A percentile compares a stretch with the other conserved stretches of the same genome.
These are phyloP conservation scores for Serendipita sp. DNA, from an alignment of 768 basidiomycete genomes.

Conservation along the genomic window DNA sequence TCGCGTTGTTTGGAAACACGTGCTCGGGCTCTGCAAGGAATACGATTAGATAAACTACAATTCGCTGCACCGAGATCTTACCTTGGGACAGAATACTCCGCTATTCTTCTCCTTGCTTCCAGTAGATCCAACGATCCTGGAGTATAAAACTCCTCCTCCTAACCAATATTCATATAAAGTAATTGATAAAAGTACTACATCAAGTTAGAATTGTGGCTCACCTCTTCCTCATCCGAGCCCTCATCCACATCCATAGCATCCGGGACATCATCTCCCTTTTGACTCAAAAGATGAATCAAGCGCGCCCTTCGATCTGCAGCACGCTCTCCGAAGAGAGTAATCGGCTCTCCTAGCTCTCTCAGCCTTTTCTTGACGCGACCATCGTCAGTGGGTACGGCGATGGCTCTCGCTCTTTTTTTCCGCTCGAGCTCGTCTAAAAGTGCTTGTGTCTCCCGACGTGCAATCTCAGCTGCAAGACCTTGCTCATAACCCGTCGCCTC, in stretches of 20 bases:
- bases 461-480: constrained; percentile 19
- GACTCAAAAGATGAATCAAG: constrained; percentile 82
- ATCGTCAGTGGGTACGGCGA: constrained; percentile 97
- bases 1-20: constrained; percentile 82
- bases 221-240: constrained; percentile 58
- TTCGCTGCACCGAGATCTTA: constrained; percentile 39
- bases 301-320: constrained; percentile 92
- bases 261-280: constrained; percentile 60
- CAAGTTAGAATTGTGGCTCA: constrained; percentile 16
- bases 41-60: constrained; percentile 27
- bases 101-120: constrained; percentile 68
- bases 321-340: constrained; percentile 93
- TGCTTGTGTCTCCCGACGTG: constrained; percentile 40
- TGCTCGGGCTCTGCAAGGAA: constrained; percentile 74
- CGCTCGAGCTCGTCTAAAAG: constrained; percentile 92
- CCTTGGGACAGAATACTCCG: constrained; percentile 91
- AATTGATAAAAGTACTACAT: constrained; percentile 5
- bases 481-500: constrained; percentile 5
- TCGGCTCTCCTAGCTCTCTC: constrained; percentile 88
- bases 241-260: constrained; percentile 35
- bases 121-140: constrained; percentile 77
- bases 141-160: constrained; percentile 94
- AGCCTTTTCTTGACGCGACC: constrained; percentile 76
- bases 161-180: constrained; percentile 6
- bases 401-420: constrained; percentile 82